These are phyloP conservation scores for Myriosclerotinia curreyana DNA, from an alignment of 2,329 filamentous ascomycete species.

Conservation along the genomic window DNA sequence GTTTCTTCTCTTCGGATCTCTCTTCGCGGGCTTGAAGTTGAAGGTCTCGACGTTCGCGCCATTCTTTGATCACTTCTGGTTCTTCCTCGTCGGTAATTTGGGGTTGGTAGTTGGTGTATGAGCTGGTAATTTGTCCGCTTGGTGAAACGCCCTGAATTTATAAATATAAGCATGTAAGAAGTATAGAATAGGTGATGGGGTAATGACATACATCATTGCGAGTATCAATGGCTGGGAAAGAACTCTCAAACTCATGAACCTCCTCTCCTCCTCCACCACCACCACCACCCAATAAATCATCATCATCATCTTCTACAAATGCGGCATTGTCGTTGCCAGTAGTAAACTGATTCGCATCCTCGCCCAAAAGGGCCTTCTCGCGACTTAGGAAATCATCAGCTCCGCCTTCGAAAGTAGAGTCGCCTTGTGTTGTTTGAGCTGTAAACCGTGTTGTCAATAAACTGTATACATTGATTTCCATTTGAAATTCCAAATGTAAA, in stretches of 20 bases:
- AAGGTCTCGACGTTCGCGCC: slow-evolving; percentile 85
- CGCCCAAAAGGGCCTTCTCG: slow-evolving; percentile 83
- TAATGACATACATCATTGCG: slow-evolving; percentile 60
- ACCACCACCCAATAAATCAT: slow-evolving; percentile 67
- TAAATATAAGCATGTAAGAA: background rate
- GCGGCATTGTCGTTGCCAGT: slow-evolving; percentile 68
- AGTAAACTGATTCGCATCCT: slow-evolving; percentile 88
- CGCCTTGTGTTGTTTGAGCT: slow-evolving; percentile 62
- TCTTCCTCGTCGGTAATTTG: slow-evolving; percentile 68
- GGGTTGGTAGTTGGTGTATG: slow-evolving; percentile 37
- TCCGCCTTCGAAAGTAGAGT: slow-evolving; percentile 51
- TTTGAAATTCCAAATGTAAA: slow-evolving; percentile 9
- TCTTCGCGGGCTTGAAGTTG: slow-evolving; percentile 80
- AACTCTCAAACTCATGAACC: slow-evolving; percentile 68
- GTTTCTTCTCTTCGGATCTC: slow-evolving; percentile 77
- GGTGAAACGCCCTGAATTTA: slow-evolving; percentile 62
- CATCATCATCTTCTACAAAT: slow-evolving; percentile 62
- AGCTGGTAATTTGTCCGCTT: slow-evolving; percentile 76
- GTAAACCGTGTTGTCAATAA: slow-evolving; percentile 31
- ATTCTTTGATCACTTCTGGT: slow-evolving; percentile 83
- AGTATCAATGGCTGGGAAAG: slow-evolving; percentile 76
- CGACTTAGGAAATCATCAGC: slow-evolving; percentile 84
- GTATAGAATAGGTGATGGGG: slow-evolving; percentile 4
- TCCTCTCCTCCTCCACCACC: slow-evolving; percentile 38
- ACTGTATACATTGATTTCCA: slow-evolving; percentile 3